Evolutionary conservation across 345 rosid genomes (phyloP), one percentile per base, ranked within the genome.

Genomic region (Rubroshorea leprosula): DNA sequence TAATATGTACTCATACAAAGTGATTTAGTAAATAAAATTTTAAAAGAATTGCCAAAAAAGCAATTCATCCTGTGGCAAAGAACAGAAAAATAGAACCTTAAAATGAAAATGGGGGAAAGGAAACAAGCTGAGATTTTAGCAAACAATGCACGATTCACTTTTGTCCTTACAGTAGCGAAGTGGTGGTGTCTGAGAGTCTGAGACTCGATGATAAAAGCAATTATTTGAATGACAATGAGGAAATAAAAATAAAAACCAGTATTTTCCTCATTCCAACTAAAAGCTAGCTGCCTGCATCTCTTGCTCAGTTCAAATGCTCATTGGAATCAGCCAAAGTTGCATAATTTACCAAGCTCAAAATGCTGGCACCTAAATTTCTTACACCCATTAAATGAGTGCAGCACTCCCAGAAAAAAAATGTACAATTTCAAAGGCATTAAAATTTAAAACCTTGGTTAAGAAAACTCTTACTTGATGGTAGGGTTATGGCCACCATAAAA

Each of bases 251-350:
- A 45, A 47, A 4, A 0, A 84, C 91, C 91, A 81, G 87, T 62
- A 72, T 55, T 64, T 68, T 81, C 91, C 77, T 84, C 87, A 84
- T 84, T 70, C 72, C 85, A 79, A 70, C 74, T 66, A 61, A 68
- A 69, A 54, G 71, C 70, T 72, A 72, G 73, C 57, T 74, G 73
- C 60, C 60, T 5, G 72, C 85, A 81, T 81, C 68, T 74, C 77
- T 58, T 66, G 52, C 59, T 73, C 70, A 71, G 70, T 70, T 29
- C 63, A 54, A 20, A 68, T 17, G 49, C 49, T 38, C 62, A 56
- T 35, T 13, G 47, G 45, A 49, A 61, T n/a, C 58, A 51, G 41
- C 58, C 27, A 54, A 38, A 18, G 20, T 46, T 61, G 53, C 16
- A 12, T 12, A 57, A 23, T 55, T 15, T 22, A 52, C 49, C 19